Percentiles rank a stretch among this genome's conserved stretches.
Conservation (phyloP, 192 early-diverging fungal genomes). For the Paraglomus brasilianum region DNA sequence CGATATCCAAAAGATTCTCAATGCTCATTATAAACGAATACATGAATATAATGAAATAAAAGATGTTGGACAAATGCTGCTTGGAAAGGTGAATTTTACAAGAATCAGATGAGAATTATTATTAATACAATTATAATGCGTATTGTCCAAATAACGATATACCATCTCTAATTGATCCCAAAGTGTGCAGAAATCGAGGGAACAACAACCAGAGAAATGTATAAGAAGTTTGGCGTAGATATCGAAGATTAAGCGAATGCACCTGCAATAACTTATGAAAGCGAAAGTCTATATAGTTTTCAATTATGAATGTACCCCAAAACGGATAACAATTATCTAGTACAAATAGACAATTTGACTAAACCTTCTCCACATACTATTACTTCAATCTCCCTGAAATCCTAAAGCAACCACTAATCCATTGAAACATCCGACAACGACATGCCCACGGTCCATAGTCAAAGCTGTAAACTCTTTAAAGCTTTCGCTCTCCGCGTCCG, state of each 20-base stretch:
- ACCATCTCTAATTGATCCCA: background rate
- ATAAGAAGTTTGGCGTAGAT: constrained; percentile 46
- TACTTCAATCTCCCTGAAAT: constrained; percentile 5
- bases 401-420: constrained; percentile 18
- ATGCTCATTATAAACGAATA: constrained; percentile 48
- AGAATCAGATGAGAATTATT: background rate
- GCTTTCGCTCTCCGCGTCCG: background rate
- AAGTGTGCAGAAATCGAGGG: constrained; percentile 57
- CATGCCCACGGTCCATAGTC: background rate
- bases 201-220: constrained; percentile 56
- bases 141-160: background rate
- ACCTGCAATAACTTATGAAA: no score
- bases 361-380: no score
- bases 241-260: constrained; percentile 34
- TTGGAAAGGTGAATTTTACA: constrained; percentile 38
- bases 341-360: no score
- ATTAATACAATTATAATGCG: background rate
- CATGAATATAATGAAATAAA: constrained; percentile 69
- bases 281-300: no score
- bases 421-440: constrained; percentile 23
- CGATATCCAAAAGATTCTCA: constrained; percentile 42
- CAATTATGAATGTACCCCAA: no score
- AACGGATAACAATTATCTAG: no score
- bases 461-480: constrained; percentile 6
- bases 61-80: constrained; percentile 53